These are phyloP conservation scores for Neurospora sp. DNA, from an alignment of 2,329 filamentous ascomycete genomes.

Conservation along the genomic window DNA sequence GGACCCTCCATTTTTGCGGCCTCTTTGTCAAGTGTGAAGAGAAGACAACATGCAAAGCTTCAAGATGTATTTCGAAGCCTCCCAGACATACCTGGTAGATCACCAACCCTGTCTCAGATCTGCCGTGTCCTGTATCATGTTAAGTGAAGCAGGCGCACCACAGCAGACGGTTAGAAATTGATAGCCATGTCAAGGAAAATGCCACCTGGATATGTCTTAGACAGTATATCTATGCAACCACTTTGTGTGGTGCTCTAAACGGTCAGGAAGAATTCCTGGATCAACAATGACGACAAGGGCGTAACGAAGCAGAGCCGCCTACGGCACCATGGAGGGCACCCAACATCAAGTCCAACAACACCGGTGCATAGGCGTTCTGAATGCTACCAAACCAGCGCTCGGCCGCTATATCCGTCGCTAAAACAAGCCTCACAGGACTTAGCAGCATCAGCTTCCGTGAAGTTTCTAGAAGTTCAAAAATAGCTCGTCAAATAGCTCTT, in stretches of 20 bases:
- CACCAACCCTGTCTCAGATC: background rate
- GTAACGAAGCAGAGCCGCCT: background rate
- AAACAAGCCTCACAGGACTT: background rate
- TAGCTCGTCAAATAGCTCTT: background rate
- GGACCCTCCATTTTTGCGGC: background rate
- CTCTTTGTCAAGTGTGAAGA: background rate
- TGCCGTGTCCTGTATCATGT: background rate
- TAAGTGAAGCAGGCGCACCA: background rate
- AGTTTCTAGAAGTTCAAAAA: background rate
- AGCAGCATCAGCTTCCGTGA: background rate
- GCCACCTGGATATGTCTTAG: background rate
- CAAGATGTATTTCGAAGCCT: background rate
- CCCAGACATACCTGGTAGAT: background rate
- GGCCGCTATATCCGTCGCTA: background rate
- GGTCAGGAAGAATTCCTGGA: background rate
- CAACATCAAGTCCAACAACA: background rate
- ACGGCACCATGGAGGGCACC: background rate
- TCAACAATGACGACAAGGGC: background rate
- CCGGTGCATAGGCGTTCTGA: background rate
- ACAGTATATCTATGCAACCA: background rate
- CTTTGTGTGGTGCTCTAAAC: background rate
- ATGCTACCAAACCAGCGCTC: background rate
- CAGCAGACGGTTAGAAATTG: background rate
- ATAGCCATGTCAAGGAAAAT: background rate
- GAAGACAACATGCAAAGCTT: constrained; percentile 3